Percentiles rank a stretch among this genome's conserved stretches.
Conservation (phyloP, 2,329 filamentous ascomycete species). For the Tolypocladium tropicale region DNA sequence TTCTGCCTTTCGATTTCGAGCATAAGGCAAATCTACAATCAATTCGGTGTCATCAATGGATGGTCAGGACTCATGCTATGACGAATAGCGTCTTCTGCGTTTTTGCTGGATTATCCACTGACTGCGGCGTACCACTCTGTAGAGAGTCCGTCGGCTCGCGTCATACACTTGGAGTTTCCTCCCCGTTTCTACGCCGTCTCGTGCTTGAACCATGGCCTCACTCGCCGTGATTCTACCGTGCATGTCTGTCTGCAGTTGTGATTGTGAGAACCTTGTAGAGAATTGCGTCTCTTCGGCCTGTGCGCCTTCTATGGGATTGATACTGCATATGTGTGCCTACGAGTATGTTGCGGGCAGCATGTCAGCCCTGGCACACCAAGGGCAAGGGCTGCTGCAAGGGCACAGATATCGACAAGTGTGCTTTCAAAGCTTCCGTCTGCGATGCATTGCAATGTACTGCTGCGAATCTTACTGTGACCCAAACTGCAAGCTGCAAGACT, state of each 20-base stretch:
- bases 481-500: too few species aligned
- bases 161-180: neutral
- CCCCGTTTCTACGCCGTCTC: neutral
- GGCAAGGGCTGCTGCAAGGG: neutral
- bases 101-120: constrained; percentile 13
- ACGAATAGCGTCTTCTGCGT: constrained; percentile 13
- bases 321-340: neutral
- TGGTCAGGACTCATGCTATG: constrained; percentile 15
- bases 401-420: neutral
- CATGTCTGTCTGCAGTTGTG: neutral
- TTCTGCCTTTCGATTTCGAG: constrained; percentile 14
- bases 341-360: neutral
- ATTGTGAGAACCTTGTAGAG: neutral
- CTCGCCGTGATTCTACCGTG: neutral
- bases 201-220: neutral
- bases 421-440: neutral
- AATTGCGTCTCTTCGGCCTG: neutral
- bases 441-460: neutral
- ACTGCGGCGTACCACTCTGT: constrained; percentile 9
- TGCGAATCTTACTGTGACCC: neutral
- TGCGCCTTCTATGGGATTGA: neutral
- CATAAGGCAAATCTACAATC: constrained; percentile 19
- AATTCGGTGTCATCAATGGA: constrained; percentile 16
- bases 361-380: neutral
- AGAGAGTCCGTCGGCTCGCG: neutral